Percentiles rank a stretch among this genome's conserved stretches.
phyloP scores from a whole-genome alignment of 2,329 filamentous ascomycete genomes.

The Exserohilum turcica region DNA sequence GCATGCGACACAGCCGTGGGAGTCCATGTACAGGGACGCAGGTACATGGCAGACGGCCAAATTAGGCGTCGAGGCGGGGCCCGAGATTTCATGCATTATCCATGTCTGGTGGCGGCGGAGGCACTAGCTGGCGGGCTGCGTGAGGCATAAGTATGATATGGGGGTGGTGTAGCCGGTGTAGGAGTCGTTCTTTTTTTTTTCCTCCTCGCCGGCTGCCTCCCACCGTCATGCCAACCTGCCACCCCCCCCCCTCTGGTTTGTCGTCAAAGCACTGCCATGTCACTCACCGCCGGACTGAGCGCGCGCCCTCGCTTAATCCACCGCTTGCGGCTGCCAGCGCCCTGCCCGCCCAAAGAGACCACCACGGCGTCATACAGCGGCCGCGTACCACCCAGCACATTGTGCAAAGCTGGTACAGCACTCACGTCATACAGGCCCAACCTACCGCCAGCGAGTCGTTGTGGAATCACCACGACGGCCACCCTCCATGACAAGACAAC shows the following conservation, averaged over 20 bases:
- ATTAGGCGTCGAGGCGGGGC: constrained; percentile 17
- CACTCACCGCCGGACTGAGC: constrained; percentile 18
- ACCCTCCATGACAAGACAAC: not conserved
- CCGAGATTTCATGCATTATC: constrained; percentile 24
- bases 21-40: constrained; percentile 12
- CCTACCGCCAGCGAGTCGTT: not conserved
- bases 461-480: not conserved
- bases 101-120: constrained; percentile 15
- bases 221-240: too few species aligned
- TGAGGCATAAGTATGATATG: not conserved
- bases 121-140: constrained; percentile 4
- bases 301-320: constrained; percentile 14
- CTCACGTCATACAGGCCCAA: not conserved
- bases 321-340: constrained; percentile 20
- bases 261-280: constrained; percentile 20
- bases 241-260: not conserved
- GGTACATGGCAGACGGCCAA: constrained; percentile 16
- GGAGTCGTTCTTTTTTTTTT: too few species aligned
- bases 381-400: not conserved
- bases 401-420: not conserved
- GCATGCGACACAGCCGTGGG: not conserved
- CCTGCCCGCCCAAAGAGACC: too few species aligned
- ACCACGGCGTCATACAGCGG: too few species aligned
- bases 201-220: too few species aligned
- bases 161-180: not conserved